These are phyloP conservation scores for Lactarius vividus DNA, from an alignment of 768 basidiomycete genomes.

Conservation along the genomic window DNA sequence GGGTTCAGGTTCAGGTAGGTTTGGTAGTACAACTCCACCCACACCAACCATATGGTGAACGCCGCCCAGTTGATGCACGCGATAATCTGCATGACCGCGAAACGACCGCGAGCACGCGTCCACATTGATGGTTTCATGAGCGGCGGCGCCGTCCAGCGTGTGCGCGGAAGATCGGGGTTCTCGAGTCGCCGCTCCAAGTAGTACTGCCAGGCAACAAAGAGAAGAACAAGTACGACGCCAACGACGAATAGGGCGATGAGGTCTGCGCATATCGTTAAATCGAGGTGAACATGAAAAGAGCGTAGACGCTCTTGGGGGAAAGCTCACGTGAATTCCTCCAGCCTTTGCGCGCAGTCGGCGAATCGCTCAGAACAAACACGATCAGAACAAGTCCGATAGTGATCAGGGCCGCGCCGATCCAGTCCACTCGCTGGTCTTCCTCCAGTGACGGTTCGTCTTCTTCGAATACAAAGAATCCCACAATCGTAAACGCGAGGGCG, in stretches of 20 bases:
- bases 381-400: slow-evolving; percentile 68
- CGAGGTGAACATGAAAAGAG: neutral
- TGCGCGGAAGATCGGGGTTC: too few relatives aligned
- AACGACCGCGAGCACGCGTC: too few relatives aligned
- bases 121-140: too few relatives aligned
- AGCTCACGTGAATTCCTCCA: slow-evolving; percentile 60
- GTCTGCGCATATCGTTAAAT: slow-evolving; percentile 43
- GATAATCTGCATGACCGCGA: slow-evolving; percentile 60
- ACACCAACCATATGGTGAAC: slow-evolving; percentile 55
- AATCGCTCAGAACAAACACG: too few relatives aligned
- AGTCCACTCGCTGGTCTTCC: slow-evolving; percentile 55
- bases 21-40: slow-evolving; percentile 71
- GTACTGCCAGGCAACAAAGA: slow-evolving; percentile 70
- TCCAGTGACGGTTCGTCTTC: slow-evolving; percentile 45
- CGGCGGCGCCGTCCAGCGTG: too few relatives aligned
- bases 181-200: too few relatives aligned
- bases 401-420: slow-evolving; percentile 67
- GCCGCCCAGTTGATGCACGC: slow-evolving; percentile 62
- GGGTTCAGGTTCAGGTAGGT: slow-evolving; percentile 54
- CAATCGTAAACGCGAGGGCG: slow-evolving; percentile 47
- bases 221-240: slow-evolving; percentile 51
- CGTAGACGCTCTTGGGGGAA: neutral
- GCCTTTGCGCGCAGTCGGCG: slow-evolving; percentile 51
- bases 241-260: slow-evolving; percentile 68
- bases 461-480: slow-evolving; percentile 61